Base-by-base conservation (phyloP, 352 stramenopile genomes). In the Phytophthora nicotianae region DNA sequence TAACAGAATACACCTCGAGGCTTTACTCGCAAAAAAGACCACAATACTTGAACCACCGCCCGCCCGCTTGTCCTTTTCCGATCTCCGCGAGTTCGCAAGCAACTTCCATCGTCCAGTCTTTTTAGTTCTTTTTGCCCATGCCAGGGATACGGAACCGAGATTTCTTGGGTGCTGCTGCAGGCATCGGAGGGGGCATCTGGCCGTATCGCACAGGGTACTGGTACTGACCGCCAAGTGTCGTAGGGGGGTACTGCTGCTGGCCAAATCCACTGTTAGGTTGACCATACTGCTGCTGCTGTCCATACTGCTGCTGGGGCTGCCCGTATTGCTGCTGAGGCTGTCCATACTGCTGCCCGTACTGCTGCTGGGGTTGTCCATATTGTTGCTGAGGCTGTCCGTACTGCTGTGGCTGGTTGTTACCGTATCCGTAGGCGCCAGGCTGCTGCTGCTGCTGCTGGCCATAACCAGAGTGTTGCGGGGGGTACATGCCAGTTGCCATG, bases 101-200 rank as follows among this genome's bases (percentile, higher is more conserved):
- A 46, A 41, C 52, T 66, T 51, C 35, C 38, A 50, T 23, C 40
- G 41, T 62, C 41, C 74, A 75, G 21, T 37, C 23, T 37, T 64
- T 83, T 83, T 83, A 91, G 68, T 89, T 90, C 72, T 90, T 93
- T 70, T 88, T 88, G 70, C 82, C 79, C 32, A 83, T 74, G 50
- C 78, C 69, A 16, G 83, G 83, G 23, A 93, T 63, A 11, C 80
- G 75, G 71, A 91, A 91, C 50, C 87, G 84, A 35, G 77, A 86
- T 37, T 86, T 86, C 70, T 90, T 91, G n/a, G 69, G 62, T 17
- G 65, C 57, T 16, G 83, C 70, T 20, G 68, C 53, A 68, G 81
- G 75, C 53, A 86, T 84, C 8, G 78, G 79, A 41, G 80, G 82
- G 7, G 70, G 70, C 70, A 75, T 69, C 54, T 82, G 65, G 48